Conservation (phyloP, 768 basidiomycete genomes). For the Suillus variegatus region DNA sequence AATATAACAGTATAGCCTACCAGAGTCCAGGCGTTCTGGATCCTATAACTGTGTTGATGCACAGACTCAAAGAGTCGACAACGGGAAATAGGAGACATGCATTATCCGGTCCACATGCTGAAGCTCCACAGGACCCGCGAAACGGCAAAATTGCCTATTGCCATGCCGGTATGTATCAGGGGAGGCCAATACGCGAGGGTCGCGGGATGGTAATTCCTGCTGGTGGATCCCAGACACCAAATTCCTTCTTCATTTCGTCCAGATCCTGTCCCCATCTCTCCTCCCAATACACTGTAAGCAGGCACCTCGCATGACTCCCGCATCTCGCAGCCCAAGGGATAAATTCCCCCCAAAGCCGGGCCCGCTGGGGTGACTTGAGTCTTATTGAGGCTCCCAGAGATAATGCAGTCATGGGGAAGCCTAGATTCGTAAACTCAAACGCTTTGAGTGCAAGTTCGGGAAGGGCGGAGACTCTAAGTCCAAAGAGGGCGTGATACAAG, state of each 20-base stretch:
- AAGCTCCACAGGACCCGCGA: background rate
- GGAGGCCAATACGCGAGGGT: background rate
- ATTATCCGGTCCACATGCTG: background rate
- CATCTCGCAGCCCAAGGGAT: slow-evolving; percentile 91
- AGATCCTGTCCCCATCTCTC: slow-evolving; percentile 86
- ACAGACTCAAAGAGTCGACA: no score
- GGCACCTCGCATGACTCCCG: slow-evolving; percentile 69
- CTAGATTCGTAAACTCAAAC: slow-evolving; percentile 92
- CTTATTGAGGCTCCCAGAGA: slow-evolving; percentile 56
- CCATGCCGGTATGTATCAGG: background rate
- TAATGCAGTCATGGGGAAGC: slow-evolving; percentile 84
- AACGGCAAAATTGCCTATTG: background rate
- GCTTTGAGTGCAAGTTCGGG: slow-evolving; percentile 94
- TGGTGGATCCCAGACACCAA: slow-evolving; percentile 86
- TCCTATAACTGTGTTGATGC: no score
- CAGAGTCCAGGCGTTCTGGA: no score
- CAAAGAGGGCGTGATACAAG: slow-evolving; percentile 91
- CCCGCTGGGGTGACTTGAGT: slow-evolving; percentile 43
- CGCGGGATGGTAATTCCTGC: slow-evolving; percentile 21
- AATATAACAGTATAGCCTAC: no score
- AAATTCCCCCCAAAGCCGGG: slow-evolving; percentile 73
- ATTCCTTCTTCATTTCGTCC: slow-evolving; percentile 79
- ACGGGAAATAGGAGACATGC: no score
- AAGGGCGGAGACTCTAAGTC: slow-evolving; percentile 85
- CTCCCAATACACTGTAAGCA: slow-evolving; percentile 97